These are phyloP conservation scores for Myriosclerotinia curreyana DNA, from an alignment of 2,329 filamentous ascomycete species.

Conservation along the genomic window DNA sequence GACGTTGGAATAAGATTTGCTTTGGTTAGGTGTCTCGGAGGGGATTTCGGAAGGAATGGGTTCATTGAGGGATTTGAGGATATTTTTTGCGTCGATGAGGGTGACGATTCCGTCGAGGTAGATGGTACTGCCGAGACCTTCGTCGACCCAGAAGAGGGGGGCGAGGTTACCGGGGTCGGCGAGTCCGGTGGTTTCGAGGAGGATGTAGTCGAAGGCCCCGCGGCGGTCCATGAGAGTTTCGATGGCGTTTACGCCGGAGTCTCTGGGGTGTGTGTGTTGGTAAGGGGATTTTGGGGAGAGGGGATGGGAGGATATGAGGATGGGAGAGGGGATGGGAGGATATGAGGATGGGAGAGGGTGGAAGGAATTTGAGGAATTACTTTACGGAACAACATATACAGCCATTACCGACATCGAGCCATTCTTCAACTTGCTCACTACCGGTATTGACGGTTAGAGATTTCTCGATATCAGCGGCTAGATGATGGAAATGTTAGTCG, in stretches of 20 bases:
- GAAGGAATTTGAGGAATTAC: slow-evolving; percentile 44
- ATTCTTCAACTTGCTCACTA: slow-evolving; percentile 81
- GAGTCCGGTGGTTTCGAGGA: slow-evolving; percentile 92
- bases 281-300: neutral
- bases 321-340: too few species aligned
- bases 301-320: too few species aligned
- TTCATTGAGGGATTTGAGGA: slow-evolving; percentile 78
- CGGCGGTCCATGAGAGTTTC: slow-evolving; percentile 94
- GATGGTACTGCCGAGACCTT: slow-evolving; percentile 89
- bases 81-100: slow-evolving; percentile 91
- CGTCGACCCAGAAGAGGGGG: slow-evolving; percentile 96
- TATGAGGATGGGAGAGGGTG: too few species aligned
- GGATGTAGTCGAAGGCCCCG: slow-evolving; percentile 93
- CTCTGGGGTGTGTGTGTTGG: slow-evolving; percentile 50
- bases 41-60: slow-evolving; percentile 52
- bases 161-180: slow-evolving; percentile 95
- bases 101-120: slow-evolving; percentile 97
- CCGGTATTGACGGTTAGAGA: slow-evolving; percentile 86
- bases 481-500: neutral
- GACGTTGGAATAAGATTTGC: slow-evolving; percentile 40
- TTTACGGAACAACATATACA: slow-evolving; percentile 98
- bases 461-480: slow-evolving; percentile 89
- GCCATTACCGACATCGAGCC: slow-evolving; percentile 93
- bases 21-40: slow-evolving; percentile 40
- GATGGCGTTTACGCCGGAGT: slow-evolving; percentile 89